phyloP scores from a whole-genome alignment of 2,329 filamentous ascomycete genomes.

The Ceratocystis alfenasii region DNA sequence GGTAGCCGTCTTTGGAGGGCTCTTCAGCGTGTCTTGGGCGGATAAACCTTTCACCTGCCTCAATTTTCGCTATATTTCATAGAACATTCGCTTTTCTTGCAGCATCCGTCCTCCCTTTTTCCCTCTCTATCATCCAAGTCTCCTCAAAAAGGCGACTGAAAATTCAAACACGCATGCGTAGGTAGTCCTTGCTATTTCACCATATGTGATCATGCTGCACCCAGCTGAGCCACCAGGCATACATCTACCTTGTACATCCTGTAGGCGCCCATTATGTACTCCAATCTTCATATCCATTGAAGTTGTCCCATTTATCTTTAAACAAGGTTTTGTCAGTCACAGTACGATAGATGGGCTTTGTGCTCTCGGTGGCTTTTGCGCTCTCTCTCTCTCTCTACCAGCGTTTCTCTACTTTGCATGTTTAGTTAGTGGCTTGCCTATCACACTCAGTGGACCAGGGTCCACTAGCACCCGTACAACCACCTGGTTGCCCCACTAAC shows the following conservation, averaged over 20 bases:
- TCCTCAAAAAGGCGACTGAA: neutral
- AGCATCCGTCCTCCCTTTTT: too few species aligned
- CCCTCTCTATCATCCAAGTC: neutral
- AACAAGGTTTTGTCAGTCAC: neutral
- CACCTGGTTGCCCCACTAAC: too few species aligned
- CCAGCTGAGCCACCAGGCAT: neutral
- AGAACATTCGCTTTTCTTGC: too few species aligned
- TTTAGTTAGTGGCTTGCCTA: neutral
- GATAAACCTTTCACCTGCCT: too few species aligned
- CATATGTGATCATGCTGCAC: neutral
- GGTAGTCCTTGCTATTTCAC: neutral
- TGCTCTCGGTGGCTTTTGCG: neutral
- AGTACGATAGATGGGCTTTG: neutral
- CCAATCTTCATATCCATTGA: too few species aligned
- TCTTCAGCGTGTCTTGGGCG: too few species aligned
- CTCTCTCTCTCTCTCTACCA: too few species aligned
- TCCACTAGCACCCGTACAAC: too few species aligned
- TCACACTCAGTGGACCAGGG: too few species aligned
- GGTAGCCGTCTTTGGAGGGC: too few species aligned
- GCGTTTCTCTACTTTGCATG: neutral
- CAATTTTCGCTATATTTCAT: too few species aligned
- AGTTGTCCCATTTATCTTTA: neutral
- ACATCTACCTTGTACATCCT: neutral
- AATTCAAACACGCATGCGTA: neutral
- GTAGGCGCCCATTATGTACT: neutral